Conservation (phyloP, 1,139 yeast species). For the Groenewaldozyma auringiensis region DNA sequence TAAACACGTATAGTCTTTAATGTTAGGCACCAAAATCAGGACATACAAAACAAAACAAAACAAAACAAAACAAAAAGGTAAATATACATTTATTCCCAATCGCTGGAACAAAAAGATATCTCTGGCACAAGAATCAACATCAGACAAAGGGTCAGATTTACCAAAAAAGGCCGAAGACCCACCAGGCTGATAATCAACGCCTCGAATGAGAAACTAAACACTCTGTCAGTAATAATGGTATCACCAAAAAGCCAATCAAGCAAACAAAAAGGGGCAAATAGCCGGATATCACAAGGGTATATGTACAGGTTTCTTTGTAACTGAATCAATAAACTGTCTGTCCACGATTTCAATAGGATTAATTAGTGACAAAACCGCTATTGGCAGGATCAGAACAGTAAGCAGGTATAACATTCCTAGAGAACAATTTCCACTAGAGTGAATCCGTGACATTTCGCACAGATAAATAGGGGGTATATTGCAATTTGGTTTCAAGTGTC, state of each 20-base stretch:
- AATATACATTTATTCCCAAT: slow-evolving; percentile 58
- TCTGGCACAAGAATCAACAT: slow-evolving; percentile 59
- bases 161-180: slow-evolving; percentile 61
- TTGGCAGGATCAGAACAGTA: background rate
- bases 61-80: slow-evolving; percentile 37
- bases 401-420: background rate
- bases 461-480: too few species aligned
- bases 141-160: slow-evolving; percentile 62
- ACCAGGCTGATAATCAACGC: slow-evolving; percentile 84
- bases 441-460: background rate
- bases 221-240: background rate
- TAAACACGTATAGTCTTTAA: slow-evolving; percentile 81
- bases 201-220: slow-evolving; percentile 62
- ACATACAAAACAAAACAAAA: slow-evolving; percentile 42
- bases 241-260: slow-evolving; percentile 12
- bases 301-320: slow-evolving; percentile 67
- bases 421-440: background rate
- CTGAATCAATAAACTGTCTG: slow-evolving; percentile 64
- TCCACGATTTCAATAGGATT: slow-evolving; percentile 44
- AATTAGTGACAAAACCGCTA: slow-evolving; percentile 7
- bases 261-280: background rate
- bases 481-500: too few species aligned
- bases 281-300: background rate
- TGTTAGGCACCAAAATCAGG: slow-evolving; percentile 20
- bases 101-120: slow-evolving; percentile 68